Base-by-base conservation (phyloP, 2,329 filamentous ascomycete genomes). In the Cladosporium halotolerans region DNA sequence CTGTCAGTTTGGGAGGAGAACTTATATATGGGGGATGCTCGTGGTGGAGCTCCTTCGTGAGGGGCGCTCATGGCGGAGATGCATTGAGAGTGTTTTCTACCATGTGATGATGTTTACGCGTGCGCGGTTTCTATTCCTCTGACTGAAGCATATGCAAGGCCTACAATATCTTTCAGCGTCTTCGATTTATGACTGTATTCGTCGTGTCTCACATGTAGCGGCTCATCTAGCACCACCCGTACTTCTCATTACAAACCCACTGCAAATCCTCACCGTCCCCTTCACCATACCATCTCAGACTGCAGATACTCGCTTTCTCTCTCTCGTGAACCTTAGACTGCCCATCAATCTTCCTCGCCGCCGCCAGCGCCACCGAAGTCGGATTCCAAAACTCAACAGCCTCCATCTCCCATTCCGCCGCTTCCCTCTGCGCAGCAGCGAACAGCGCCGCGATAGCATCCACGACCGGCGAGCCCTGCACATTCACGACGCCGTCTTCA, bases 331-430 rank as follows among this genome's bases (percentile, higher is more conserved):
- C 60, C 8, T 75, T 76, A 2, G 73, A 70, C 23, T 63, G 65
- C 38, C 75, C 69, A 1, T 84, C 70, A 39, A 85, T 62, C 13
- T 58, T 60, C 58, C 66, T 62, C 9, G 70, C 73, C 40, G 72
- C 76, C 28, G 68, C 68, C 31, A 77, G 53, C 10, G 70, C 67
- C 57, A 65, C 67, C 67, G 79, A 73, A 3, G 79, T 79, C 0
- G 91, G 90, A 65, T 93, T 95, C 92, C 92, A 97, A 48, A 92
- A 74, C 66, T 90, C 80, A 3, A 96, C 81, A 43, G 81, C 77
- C 39, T 77, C 75, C 72, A 89, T 82, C 42, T 79, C 74, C 86
- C 88, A 95, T 53, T 81, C 75, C 3, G 75, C 71, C 1, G 91
- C 91, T 69, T 95, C 83, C 8, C 71, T 71, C 63, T 85, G 82